Evolutionary conservation across 768 basidiomycete genomes (phyloP).

Genomic region (Galerina marginata): DNA sequence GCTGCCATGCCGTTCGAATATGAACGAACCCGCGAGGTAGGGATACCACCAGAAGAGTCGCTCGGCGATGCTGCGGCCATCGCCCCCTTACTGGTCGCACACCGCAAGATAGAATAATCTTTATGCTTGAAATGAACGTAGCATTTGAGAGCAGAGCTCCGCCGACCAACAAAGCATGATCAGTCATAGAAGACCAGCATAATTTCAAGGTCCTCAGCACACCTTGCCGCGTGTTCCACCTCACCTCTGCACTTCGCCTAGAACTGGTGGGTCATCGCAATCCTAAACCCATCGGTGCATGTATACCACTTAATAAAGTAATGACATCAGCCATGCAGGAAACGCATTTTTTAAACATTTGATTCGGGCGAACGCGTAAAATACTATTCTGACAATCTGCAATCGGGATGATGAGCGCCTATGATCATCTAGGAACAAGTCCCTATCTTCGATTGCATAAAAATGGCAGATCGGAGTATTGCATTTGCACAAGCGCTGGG

Average conservation of each 20-base stretch:
- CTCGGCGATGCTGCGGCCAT: conserved; percentile 15
- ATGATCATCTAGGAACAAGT: not conserved
- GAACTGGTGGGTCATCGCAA: not conserved
- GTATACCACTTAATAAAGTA: not conserved
- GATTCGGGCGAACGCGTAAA: not conserved
- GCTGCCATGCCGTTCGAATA: not conserved
- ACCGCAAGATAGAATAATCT: conserved; percentile 9
- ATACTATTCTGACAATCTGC: not conserved
- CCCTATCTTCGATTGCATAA: not conserved
- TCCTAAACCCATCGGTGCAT: conserved; percentile 4
- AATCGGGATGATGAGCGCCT: conserved; percentile 10
- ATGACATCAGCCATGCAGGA: not conserved
- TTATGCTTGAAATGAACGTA: conserved; percentile 7
- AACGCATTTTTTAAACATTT: not conserved
- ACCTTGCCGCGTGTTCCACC: conserved; percentile 18
- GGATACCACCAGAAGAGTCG: not conserved
- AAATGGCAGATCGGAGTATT: not conserved
- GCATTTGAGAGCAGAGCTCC: not conserved
- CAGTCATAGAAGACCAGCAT: conserved; percentile 14
- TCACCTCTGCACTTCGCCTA: conserved; percentile 9
- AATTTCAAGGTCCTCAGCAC: not conserved
- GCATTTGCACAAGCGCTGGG: not conserved
- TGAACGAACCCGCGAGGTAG: too few species aligned
- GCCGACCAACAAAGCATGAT: conserved; percentile 12
- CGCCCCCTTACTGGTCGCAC: not conserved